Evolutionary conservation across 2,329 filamentous ascomycete species (phyloP).

Genomic region (Fusarium kyushuense): DNA sequence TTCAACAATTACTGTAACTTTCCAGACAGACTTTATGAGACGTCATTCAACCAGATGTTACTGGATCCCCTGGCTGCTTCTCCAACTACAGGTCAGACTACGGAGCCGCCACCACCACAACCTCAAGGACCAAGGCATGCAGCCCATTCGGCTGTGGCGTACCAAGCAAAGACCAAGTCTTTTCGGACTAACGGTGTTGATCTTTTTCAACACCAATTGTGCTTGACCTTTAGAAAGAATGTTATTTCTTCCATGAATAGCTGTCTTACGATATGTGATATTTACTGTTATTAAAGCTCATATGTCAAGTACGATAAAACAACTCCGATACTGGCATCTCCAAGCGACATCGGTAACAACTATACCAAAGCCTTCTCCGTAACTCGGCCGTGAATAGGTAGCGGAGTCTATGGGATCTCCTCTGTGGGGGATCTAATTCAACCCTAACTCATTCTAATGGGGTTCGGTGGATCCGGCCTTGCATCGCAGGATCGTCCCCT

Average conservation of each 20-base stretch:
- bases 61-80: neutral
- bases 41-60: neutral
- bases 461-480: constrained; percentile 14
- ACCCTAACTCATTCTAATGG: constrained; percentile 7
- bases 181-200: constrained; percentile 2
- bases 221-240: neutral
- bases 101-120: constrained; percentile 26
- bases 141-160: constrained; percentile 34
- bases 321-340: constrained; percentile 23
- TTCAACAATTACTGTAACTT: constrained; percentile 16
- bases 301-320: constrained; percentile 9
- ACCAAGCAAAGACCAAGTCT: constrained; percentile 3
- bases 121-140: neutral
- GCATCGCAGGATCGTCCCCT: constrained; percentile 10
- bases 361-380: constrained; percentile 20
- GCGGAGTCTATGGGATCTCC: constrained; percentile 23
- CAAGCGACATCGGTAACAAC: constrained; percentile 39
- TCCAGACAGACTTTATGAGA: neutral
- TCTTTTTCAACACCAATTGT: neutral
- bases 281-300: neutral
- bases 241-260: neutral
- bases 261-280: neutral
- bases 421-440: constrained; percentile 31
- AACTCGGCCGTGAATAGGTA: constrained; percentile 35
- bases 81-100: constrained; percentile 8